Evolutionary conservation across 139 green algal species (phyloP), one percentile per base, ranked within the genome.

Genomic region (Zygnema cylindricum): DNA sequence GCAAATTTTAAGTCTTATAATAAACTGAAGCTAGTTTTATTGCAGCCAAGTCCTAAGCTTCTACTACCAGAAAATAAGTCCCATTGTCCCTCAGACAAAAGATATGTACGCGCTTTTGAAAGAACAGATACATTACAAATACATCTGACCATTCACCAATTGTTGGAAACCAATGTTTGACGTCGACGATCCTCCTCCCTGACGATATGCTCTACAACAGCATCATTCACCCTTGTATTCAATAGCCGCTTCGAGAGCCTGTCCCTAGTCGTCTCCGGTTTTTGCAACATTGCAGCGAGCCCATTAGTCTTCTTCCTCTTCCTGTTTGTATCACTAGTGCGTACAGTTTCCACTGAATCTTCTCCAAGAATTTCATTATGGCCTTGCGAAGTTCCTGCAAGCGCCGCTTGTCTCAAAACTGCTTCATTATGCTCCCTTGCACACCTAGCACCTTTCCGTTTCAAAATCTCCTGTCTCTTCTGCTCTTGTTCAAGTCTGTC

Each of bases 391-490:
- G 1, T 89, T 2, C 77, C 85, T 49, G 30, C n/a, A 32, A 90
- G 25, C 1, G 30, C 85, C 23, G 77, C 77, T 22, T 40, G 55
- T 22, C 78, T n/a, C 55, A 90, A 77, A 1, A 90, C 41, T 21
- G 85, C 85, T 36, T 75, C 85, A 23, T 90, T 90, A 75, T 90
- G 85, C 83, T 41, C 71, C 2, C 73, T 88, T n/a, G n/a, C 83
- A 3, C 41, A 40, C 36, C 73, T 2, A 76, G 69, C 63, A 11
- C 54, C 54, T 35, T 7, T n/a, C 21, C 71, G 2, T 76, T 2
- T 7, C 2, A 23, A 11, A 36, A 11, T 3, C 83, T 33, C 73
- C 69, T 21, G 16, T 38, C 73, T 71, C 73, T 42, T 36, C 40
- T 71, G 83, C 35, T 33, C 38, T 82, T 22, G 3, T 71, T 30